A percentile compares a stretch with the other conserved stretches of the same genome.
phyloP scores from a whole-genome alignment of 2,329 filamentous ascomycete genomes.

The Alternaria dauci region DNA sequence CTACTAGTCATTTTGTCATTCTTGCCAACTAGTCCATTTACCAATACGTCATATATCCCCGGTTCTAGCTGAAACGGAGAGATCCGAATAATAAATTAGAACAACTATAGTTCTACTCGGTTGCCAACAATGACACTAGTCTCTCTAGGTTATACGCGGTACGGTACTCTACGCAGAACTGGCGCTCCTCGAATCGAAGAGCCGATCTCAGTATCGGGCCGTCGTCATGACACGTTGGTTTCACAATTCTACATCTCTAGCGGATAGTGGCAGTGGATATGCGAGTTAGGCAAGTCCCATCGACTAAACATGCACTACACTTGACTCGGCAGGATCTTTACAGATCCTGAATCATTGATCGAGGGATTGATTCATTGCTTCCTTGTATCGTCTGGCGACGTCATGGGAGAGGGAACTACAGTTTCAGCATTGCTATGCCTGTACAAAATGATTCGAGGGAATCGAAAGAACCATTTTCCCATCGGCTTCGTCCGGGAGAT shows the following conservation, averaged over 20 bases:
- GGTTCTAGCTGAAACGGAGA: not conserved
- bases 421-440: not conserved
- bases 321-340: constrained; percentile 8
- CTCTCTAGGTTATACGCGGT: not conserved
- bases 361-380: not conserved
- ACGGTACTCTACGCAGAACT: not conserved
- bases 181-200: not conserved
- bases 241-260: not conserved
- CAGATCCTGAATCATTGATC: constrained; percentile 6
- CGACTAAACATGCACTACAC: not conserved
- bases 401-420: not conserved
- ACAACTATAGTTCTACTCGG: not conserved
- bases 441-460: not conserved
- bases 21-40: not conserved
- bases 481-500: constrained; percentile 3
- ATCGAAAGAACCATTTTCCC: not conserved
- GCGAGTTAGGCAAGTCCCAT: constrained; percentile 8
- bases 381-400: not conserved
- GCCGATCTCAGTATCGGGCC: constrained; percentile 1
- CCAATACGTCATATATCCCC: not conserved
- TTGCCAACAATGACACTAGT: not conserved
- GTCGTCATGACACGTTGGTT: constrained; percentile 1
- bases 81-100: not conserved
- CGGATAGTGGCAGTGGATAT: not conserved
- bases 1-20: not conserved